Evolutionary conservation across 805 yeast genomes (phyloP).

Genomic region (Yamadazyma kitorensis): DNA sequence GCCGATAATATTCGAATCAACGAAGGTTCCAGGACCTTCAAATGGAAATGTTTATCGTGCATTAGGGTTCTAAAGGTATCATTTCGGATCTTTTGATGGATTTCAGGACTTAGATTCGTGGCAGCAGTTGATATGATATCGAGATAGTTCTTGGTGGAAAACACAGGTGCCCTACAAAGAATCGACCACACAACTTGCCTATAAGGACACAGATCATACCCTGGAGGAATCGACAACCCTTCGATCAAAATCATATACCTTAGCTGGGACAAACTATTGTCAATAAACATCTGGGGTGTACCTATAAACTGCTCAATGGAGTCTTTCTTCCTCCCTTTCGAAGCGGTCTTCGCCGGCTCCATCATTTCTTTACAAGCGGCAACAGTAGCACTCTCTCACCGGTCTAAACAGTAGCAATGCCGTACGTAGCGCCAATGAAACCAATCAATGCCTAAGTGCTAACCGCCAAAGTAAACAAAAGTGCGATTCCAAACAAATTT

Average conservation of each 20-base stretch:
- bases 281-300: constrained; percentile 33
- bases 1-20: constrained; percentile 68
- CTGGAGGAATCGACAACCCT: constrained; percentile 39
- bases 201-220: constrained; percentile 59
- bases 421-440: too few species aligned
- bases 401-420: too few species aligned
- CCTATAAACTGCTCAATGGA: constrained; percentile 36
- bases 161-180: constrained; percentile 60
- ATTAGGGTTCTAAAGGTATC: constrained; percentile 85
- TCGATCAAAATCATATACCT: constrained; percentile 40
- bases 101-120: constrained; percentile 37
- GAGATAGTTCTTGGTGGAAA: constrained; percentile 54
- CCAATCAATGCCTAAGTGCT: too few species aligned
- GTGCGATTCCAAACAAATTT: too few species aligned
- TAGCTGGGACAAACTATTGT: constrained; percentile 32
- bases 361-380: background rate
- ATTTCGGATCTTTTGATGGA: constrained; percentile 70
- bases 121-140: constrained; percentile 51
- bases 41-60: constrained; percentile 64
- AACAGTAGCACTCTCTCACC: too few species aligned
- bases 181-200: constrained; percentile 81
- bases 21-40: constrained; percentile 65
- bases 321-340: constrained; percentile 32
- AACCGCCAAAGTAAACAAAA: too few species aligned
- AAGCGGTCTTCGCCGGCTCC: background rate